These are phyloP conservation scores for Backusella mclennaniae DNA, from an alignment of 192 early-diverging fungal species.

Conservation along the genomic window DNA sequence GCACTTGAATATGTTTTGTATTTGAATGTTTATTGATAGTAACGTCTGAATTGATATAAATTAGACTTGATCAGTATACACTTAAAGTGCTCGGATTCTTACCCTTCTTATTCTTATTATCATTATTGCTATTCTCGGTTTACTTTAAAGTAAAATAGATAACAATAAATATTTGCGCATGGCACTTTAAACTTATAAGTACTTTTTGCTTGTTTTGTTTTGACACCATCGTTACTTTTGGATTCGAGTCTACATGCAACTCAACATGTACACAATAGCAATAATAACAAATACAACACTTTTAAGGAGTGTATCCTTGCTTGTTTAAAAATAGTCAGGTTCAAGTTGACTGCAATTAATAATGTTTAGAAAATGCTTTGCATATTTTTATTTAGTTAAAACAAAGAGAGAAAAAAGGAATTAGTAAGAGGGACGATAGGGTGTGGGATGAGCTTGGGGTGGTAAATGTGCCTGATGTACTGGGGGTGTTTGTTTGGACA, in stretches of 20 bases:
- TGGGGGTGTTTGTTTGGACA: background rate
- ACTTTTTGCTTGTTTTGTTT: no score
- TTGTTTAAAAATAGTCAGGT: no score
- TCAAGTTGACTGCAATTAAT: no score
- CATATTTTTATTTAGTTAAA: conserved; percentile 1
- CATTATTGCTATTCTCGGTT: background rate
- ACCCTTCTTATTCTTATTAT: background rate
- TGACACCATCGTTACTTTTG: background rate
- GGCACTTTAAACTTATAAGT: background rate
- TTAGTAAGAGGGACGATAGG: conserved; percentile 5
- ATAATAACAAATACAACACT: background rate
- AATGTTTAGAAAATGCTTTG: no score
- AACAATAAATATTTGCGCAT: background rate
- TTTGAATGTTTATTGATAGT: background rate
- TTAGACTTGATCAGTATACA: background rate
- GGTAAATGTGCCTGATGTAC: background rate
- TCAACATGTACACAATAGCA: background rate
- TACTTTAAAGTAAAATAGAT: background rate
- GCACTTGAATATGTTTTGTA: background rate
- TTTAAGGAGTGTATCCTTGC: background rate
- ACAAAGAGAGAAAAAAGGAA: background rate
- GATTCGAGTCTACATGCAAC: no score
- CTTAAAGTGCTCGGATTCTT: background rate
- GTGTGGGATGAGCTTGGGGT: background rate
- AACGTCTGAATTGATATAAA: background rate